Evolutionary conservation across 1,284 basidiomycete species (phyloP), one percentile per base, ranked within the genome.

Genomic region (Taiwanofungus camphoratus): DNA sequence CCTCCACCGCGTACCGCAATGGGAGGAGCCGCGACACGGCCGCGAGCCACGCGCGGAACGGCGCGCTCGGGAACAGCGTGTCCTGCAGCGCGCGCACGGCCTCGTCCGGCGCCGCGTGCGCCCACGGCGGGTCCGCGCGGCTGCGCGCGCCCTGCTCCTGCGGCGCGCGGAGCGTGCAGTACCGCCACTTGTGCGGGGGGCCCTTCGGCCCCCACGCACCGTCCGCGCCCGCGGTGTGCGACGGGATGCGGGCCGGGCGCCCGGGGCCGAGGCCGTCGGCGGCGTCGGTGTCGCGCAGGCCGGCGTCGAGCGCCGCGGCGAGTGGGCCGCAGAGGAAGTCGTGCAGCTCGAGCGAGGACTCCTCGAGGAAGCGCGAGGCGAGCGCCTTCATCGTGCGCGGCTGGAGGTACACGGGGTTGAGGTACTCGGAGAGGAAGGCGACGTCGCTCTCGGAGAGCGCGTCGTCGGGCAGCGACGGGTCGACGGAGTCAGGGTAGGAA

Each of bases 111-210:
- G 74, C 73, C 19, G 66, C 63, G 42, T 74, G 69, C 36, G 76
- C 74, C 35, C 71, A 69, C 29, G 72, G 71, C 31, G 76, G 77
- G 23, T 66, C 65, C 32, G 76, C 73, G 9, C 68, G 57, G 49
- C 44, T 46, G 40, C 42, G 39, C 41, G 50, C 53, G 7, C 51
- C 53, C 24, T 42, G 44, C 19, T 45, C 50, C 8, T 38, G 40
- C 19, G 54, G 48, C 29, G 53, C 54, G 29, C 39, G 37, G 21
- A 92, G 80, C 2, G 75, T 73, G 55, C 88, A 85, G 68, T 93
- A 98, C 26, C 95, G 87, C 74, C 91, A 90, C 65, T 94, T 92
- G 65, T 95, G 92, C 21, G 94, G 89, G 5, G 95, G 95, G 2
- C 94, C 93, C 52, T 80, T 77, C 52, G 92, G 58, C 24, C 59